Conservation (phyloP, 352 stramenopile genomes). For the Phytophthora kernoviae region DNA sequence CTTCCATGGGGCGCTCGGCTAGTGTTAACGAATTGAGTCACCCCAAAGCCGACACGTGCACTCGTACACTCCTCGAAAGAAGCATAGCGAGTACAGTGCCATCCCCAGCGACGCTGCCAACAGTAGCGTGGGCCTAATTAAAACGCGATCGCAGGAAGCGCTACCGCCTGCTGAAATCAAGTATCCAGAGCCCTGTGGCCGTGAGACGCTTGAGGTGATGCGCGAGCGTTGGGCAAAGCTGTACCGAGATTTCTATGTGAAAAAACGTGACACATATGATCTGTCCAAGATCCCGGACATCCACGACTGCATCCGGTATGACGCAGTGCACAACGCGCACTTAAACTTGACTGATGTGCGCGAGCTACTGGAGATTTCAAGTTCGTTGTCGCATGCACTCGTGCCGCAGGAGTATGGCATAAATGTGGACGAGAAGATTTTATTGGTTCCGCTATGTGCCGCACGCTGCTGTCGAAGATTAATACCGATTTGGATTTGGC, state of each 20-base stretch:
- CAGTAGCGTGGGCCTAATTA: conserved; percentile 34
- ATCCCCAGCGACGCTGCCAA: conserved; percentile 44
- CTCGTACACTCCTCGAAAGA: conserved; percentile 49
- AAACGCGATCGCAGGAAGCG: conserved; percentile 27
- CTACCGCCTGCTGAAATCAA: conserved; percentile 62
- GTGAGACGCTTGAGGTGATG: conserved; percentile 89
- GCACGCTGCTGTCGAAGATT: conserved; percentile 89
- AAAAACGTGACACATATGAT: conserved; percentile 93
- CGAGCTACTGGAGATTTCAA: conserved; percentile 95
- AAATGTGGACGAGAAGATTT: conserved; percentile 86
- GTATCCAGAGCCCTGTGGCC: conserved; percentile 82
- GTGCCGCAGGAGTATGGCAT: conserved; percentile 92
- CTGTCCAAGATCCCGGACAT: conserved; percentile 98
- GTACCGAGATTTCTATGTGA: conserved; percentile 96
- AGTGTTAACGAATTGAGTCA: conserved; percentile 67
- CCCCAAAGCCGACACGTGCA: conserved; percentile 61
- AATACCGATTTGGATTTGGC: conserved; percentile 87
- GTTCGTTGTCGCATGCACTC: conserved; percentile 90
- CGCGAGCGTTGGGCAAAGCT: conserved; percentile 93
- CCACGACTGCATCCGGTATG: conserved; percentile 98
- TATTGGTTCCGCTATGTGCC: conserved; percentile 88
- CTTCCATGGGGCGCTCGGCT: conserved; percentile 62
- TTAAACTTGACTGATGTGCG: conserved; percentile 92
- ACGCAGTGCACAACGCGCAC: conserved; percentile 98
- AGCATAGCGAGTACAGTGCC: conserved; percentile 38